These are phyloP conservation scores for Phlebiopsis flavidoalba DNA, from an alignment of 768 basidiomycete genomes.

Conservation along the genomic window DNA sequence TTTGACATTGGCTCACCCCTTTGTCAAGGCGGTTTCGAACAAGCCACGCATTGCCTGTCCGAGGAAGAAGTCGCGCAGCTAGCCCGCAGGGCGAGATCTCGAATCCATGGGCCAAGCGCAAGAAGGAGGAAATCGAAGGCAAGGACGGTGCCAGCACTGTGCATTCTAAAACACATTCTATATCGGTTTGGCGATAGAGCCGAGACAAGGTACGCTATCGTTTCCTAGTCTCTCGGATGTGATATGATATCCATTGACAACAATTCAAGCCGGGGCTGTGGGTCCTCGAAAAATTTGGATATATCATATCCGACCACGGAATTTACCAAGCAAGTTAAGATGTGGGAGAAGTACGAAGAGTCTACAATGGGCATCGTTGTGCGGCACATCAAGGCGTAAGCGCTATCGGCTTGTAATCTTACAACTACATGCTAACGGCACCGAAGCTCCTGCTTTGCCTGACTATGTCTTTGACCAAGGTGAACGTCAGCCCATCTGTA, in stretches of 20 bases:
- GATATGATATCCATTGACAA: neutral
- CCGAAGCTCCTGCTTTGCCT: conserved; percentile 63
- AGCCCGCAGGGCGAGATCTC: conserved; percentile 87
- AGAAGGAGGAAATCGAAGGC: conserved; percentile 72
- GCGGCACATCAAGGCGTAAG: conserved; percentile 85
- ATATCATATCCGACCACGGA: conserved; percentile 96
- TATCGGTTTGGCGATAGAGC: conserved; percentile 89
- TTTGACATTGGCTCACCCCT: conserved; percentile 89
- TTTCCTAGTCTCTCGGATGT: neutral
- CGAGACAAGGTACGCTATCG: conserved; percentile 71
- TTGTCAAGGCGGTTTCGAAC: conserved; percentile 91
- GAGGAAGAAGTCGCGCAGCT: conserved; percentile 87
- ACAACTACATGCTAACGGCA: neutral
- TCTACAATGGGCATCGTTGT: conserved; percentile 91
- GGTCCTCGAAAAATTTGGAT: conserved; percentile 85
- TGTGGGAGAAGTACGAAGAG: conserved; percentile 95
- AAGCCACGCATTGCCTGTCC: conserved; percentile 74
- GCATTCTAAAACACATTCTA: conserved; percentile 97
- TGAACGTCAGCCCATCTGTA: conserved; percentile 70
- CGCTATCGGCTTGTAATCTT: neutral
- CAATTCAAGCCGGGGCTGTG: conserved; percentile 56
- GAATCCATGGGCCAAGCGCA: conserved; percentile 62
- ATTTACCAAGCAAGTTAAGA: conserved; percentile 89
- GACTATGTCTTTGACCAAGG: conserved; percentile 80
- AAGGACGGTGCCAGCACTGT: conserved; percentile 77